A percentile compares a stretch with the other conserved stretches of the same genome.
phyloP scores from a whole-genome alignment of 805 yeast genomes.

The Blastobotrys muscicola region DNA sequence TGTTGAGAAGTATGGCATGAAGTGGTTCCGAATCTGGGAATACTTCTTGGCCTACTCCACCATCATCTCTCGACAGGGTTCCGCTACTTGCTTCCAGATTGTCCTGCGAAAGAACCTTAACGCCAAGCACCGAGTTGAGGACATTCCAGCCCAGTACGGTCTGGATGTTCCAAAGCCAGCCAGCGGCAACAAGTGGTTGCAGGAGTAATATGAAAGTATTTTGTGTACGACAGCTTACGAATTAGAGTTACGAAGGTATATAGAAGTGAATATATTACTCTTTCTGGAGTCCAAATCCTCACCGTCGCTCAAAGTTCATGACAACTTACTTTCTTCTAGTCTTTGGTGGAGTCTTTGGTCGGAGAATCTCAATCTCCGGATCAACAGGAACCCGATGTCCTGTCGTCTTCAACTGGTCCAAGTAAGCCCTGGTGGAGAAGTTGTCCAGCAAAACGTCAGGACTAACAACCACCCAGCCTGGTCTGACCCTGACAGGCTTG shows the following conservation, averaged over 20 bases:
- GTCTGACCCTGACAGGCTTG: slow-evolving; percentile 55
- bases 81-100: slow-evolving; percentile 87
- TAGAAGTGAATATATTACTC: slow-evolving; percentile 3
- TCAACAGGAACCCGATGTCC: slow-evolving; percentile 57
- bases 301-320: not conserved
- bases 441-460: slow-evolving; percentile 76
- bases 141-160: slow-evolving; percentile 71
- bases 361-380: slow-evolving; percentile 63
- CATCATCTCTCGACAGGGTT: slow-evolving; percentile 84
- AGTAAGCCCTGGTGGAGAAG: slow-evolving; percentile 43
- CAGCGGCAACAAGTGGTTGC: slow-evolving; percentile 25
- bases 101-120: slow-evolving; percentile 84
- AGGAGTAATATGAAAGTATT: slow-evolving; percentile 4
- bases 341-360: slow-evolving; percentile 71
- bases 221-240: not conserved
- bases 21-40: slow-evolving; percentile 93
- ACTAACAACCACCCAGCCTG: slow-evolving; percentile 86
- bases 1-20: slow-evolving; percentile 69
- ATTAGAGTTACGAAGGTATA: not conserved
- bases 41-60: slow-evolving; percentile 76
- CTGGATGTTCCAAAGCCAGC: slow-evolving; percentile 36
- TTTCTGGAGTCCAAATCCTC: too few relatives aligned
- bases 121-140: slow-evolving; percentile 73
- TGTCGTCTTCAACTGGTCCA: slow-evolving; percentile 33
- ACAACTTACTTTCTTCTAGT: slow-evolving; percentile 2